phyloP scores from a whole-genome alignment of 352 stramenopile genomes.

The Halophytophthora batemanensis region DNA sequence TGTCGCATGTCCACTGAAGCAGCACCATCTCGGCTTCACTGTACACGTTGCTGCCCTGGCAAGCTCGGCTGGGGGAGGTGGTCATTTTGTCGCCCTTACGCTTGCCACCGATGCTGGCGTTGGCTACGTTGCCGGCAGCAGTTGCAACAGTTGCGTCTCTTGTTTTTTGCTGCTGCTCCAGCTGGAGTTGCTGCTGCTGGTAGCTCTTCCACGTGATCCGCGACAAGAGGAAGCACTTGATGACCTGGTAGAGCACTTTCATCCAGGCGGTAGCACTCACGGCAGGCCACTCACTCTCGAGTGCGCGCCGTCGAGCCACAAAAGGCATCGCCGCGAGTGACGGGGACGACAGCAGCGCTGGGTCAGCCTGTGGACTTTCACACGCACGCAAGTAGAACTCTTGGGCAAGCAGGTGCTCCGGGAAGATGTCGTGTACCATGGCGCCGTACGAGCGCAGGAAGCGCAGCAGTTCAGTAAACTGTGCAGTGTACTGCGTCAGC shows the following conservation, averaged over 20 bases:
- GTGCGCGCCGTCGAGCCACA: conserved; percentile 40
- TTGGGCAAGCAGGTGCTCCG: conserved; percentile 74
- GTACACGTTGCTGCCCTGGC: conserved; percentile 89
- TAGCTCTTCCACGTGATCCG: conserved; percentile 88
- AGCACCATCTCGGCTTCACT: conserved; percentile 90
- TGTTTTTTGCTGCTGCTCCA: conserved; percentile 5
- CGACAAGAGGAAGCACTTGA: conserved; percentile 92
- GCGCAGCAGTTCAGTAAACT: conserved; percentile 87
- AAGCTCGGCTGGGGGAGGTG: conserved; percentile 17
- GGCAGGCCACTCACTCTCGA: conserved; percentile 56
- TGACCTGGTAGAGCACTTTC: conserved; percentile 85
- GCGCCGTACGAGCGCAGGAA: conserved; percentile 92
- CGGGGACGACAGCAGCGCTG: conserved; percentile 42
- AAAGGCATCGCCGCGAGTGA: conserved; percentile 39
- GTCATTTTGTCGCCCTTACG: conserved; percentile 12
- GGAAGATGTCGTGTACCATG: conserved; percentile 86
- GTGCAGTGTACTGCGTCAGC: conserved; percentile 42
- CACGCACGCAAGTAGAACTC: conserved; percentile 81
- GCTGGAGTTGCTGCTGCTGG: conserved; percentile 23
- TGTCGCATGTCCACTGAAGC: conserved; percentile 88
- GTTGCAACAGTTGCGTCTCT: not conserved
- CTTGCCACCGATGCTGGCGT: conserved; percentile 15
- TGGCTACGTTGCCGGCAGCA: conserved; percentile 4
- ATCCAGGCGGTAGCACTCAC: conserved; percentile 75
- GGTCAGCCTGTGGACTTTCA: conserved; percentile 56